A percentile compares a stretch with the other conserved stretches of the same genome.
phyloP scores from a whole-genome alignment of 352 stramenopile species.

The Globisporangium acanthophoron region DNA sequence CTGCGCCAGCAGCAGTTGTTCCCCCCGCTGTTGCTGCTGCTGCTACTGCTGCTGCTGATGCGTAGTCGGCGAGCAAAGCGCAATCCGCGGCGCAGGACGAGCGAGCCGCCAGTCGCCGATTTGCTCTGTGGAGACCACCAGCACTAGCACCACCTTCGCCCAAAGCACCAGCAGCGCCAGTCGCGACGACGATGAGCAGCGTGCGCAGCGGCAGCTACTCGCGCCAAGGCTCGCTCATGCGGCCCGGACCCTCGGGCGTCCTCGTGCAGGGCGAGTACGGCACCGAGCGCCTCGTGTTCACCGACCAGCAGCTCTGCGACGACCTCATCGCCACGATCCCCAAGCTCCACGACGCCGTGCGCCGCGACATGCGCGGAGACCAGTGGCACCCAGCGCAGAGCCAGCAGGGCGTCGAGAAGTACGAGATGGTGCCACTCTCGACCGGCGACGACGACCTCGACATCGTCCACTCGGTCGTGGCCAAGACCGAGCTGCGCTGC shows the following conservation, averaged over 20 bases:
- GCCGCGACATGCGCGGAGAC: conserved; percentile 24
- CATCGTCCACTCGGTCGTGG: conserved; percentile 40
- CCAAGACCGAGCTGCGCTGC: conserved; percentile 45
- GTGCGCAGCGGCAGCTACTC: not conserved
- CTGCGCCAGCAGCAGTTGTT: not conserved
- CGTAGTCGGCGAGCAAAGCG: too few species aligned
- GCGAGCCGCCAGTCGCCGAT: not conserved
- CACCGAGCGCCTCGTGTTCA: conserved; percentile 30
- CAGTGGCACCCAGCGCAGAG: conserved; percentile 28
- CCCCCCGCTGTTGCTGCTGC: too few species aligned
- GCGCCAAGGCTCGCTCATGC: not conserved
- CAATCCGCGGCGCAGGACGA: too few species aligned
- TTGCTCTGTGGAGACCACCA: not conserved
- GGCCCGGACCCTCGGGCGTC: conserved; percentile 1
- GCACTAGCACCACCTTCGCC: not conserved
- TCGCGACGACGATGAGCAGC: not conserved
- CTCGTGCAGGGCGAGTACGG: conserved; percentile 10
- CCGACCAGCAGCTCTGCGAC: conserved; percentile 50
- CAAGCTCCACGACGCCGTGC: conserved; percentile 41
- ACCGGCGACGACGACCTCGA: conserved; percentile 36
- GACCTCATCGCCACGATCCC: conserved; percentile 55
- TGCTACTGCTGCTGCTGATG: too few species aligned
- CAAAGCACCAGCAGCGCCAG: too few species aligned
- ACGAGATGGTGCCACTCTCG: conserved; percentile 30
- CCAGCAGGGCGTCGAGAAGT: conserved; percentile 35